Evolutionary conservation across 129 eudicot species (phyloP).

Genomic region (Pittosporum tobira): DNA sequence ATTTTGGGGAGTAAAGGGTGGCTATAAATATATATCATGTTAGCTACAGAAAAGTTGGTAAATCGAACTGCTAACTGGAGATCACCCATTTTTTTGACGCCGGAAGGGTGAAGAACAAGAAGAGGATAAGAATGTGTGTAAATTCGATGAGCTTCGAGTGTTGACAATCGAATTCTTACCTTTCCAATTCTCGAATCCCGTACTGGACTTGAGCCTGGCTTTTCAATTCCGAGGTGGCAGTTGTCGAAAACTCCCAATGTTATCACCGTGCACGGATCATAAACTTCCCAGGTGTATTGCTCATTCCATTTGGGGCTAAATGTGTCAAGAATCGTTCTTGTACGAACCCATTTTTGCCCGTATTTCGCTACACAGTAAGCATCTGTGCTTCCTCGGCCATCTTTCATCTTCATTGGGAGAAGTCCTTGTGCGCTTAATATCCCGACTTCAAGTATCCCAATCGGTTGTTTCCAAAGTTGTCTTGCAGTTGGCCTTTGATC

Average conservation of each 20-base stretch:
- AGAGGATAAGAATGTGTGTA: slow-evolving; percentile 73
- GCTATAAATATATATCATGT: slow-evolving; percentile 48
- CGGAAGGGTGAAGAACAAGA: slow-evolving; percentile 65
- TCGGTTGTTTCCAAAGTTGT: slow-evolving; percentile 74
- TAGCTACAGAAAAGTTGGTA: slow-evolving; percentile 54
- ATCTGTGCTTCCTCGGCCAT: slow-evolving; percentile 48
- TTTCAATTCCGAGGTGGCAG: slow-evolving; percentile 45
- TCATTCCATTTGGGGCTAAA: too few relatives aligned
- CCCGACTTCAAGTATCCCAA: slow-evolving; percentile 72
- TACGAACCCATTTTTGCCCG: slow-evolving; percentile 80
- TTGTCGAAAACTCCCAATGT: slow-evolving; percentile 72
- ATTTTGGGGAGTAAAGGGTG: slow-evolving; percentile 66
- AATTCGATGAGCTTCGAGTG: slow-evolving; percentile 57
- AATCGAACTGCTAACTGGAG: slow-evolving; percentile 71
- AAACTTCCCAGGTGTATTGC: slow-evolving; percentile 84
- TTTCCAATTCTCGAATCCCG: slow-evolving; percentile 62
- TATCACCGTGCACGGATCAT: slow-evolving; percentile 81
- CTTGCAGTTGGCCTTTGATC: slow-evolving; percentile 70
- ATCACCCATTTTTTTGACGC: slow-evolving; percentile 79
- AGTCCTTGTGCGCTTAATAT: slow-evolving; percentile 69
- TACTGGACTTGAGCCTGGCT: slow-evolving; percentile 21
- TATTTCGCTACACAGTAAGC: slow-evolving; percentile 83
- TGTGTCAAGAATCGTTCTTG: slow-evolving; percentile 58
- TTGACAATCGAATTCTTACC: slow-evolving; percentile 64
- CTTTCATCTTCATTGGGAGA: slow-evolving; percentile 66